Conservation (phyloP, 495 filamentous ascomycete genomes). For the Aspergillus bertholletiae region DNA sequence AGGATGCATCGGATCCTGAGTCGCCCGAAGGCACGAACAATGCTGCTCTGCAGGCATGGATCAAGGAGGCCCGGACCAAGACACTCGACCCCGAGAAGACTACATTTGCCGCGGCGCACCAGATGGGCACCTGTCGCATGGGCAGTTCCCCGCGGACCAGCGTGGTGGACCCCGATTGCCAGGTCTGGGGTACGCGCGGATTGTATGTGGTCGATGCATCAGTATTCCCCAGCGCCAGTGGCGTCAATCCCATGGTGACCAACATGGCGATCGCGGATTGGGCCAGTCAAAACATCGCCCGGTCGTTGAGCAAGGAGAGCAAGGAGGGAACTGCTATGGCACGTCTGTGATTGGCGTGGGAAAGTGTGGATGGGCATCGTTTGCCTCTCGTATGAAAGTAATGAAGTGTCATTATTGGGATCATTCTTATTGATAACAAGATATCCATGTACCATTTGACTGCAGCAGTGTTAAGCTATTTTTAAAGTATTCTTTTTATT, state of each 20-base stretch:
- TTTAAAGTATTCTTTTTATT: not conserved
- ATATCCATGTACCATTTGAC: not conserved
- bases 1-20: slow-evolving; percentile 23
- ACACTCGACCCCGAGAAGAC: slow-evolving; percentile 41
- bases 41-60: slow-evolving; percentile 63
- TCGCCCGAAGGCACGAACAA: slow-evolving; percentile 58
- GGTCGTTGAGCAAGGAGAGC: slow-evolving; percentile 19
- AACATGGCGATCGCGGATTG: slow-evolving; percentile 74
- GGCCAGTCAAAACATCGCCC: slow-evolving; percentile 37
- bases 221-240: slow-evolving; percentile 83
- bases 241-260: slow-evolving; percentile 93
- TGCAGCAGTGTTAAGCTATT: not conserved
- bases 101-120: slow-evolving; percentile 68
- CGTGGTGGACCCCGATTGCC: slow-evolving; percentile 72
- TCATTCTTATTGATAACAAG: not conserved
- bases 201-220: slow-evolving; percentile 84
- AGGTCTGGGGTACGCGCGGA: slow-evolving; percentile 71
- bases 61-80: slow-evolving; percentile 56
- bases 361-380: too few relatives aligned
- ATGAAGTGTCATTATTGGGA: not conserved
- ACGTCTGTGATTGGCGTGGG: too few relatives aligned
- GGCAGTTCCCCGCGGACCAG: slow-evolving; percentile 51
- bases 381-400: not conserved
- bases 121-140: slow-evolving; percentile 93
- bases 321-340: slow-evolving; percentile 9